phyloP scores from a whole-genome alignment of 2,329 filamentous ascomycete genomes.

The Cytospora paraplurivora region DNA sequence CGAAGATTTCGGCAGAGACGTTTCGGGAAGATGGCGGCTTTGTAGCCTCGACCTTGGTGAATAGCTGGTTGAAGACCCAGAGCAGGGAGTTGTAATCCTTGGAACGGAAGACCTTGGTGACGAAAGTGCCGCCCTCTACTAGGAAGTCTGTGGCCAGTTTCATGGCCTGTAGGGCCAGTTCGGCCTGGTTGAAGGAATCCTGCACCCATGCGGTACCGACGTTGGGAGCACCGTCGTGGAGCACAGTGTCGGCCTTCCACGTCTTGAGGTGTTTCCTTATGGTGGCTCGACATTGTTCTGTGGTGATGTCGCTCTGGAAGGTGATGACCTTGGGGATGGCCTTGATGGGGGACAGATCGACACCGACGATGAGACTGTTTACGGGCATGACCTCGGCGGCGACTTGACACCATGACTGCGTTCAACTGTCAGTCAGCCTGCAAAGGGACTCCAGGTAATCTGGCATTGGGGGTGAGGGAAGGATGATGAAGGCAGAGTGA shows the following conservation, averaged over 20 bases:
- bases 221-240: conserved; percentile 97
- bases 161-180: conserved; percentile 85
- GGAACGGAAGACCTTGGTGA: conserved; percentile 95
- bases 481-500: conserved; percentile 30
- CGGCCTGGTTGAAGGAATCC: conserved; percentile 96
- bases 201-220: conserved; percentile 98
- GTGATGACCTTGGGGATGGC: conserved; percentile 90
- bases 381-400: conserved; percentile 92
- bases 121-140: conserved; percentile 84
- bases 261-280: conserved; percentile 89
- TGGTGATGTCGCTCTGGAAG: conserved; percentile 98
- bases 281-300: conserved; percentile 90
- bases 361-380: conserved; percentile 87
- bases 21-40: conserved; percentile 96
- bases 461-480: neutral
- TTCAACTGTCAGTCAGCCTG: conserved; percentile 39
- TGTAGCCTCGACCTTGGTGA: conserved; percentile 92
- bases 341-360: conserved; percentile 94
- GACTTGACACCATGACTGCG: conserved; percentile 90
- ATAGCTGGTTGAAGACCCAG: conserved; percentile 98
- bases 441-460: no score
- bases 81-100: conserved; percentile 96
- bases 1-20: conserved; percentile 97
- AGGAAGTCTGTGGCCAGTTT: conserved; percentile 95
- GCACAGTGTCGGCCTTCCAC: conserved; percentile 92